Percentiles rank a stretch among this genome's conserved stretches.
These are phyloP conservation scores for Amanita rubescens DNA, from an alignment of 768 basidiomycete species.

Conservation along the genomic window DNA sequence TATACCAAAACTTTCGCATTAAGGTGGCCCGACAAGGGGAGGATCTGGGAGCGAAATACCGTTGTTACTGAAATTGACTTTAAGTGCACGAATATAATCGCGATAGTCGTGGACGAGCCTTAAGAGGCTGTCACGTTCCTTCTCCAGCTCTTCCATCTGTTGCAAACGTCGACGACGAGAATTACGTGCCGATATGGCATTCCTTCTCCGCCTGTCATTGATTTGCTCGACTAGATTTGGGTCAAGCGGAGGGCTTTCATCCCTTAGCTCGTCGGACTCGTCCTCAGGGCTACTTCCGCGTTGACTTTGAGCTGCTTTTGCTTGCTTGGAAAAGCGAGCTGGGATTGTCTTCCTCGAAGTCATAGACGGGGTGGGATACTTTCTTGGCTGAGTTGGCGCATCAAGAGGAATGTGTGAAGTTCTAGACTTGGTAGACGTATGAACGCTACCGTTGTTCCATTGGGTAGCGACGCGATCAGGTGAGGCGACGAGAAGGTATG, in stretches of 20 bases:
- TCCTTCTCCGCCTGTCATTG: conserved; percentile 72
- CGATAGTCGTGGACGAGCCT: background rate
- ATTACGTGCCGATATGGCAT: conserved; percentile 79
- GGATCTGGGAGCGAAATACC: background rate
- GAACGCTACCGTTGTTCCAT: no score
- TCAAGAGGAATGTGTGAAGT: conserved; percentile 45
- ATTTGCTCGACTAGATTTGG: conserved; percentile 57
- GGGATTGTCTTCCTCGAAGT: conserved; percentile 80
- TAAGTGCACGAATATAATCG: background rate
- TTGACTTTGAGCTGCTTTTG: background rate
- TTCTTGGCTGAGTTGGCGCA: conserved; percentile 74
- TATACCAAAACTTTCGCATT: no score
- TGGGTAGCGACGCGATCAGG: no score
- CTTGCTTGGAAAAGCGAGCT: conserved; percentile 44
- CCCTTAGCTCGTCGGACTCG: conserved; percentile 43
- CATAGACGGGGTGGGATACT: conserved; percentile 62
- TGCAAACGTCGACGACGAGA: conserved; percentile 69
- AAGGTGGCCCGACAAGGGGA: no score
- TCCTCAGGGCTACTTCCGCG: conserved; percentile 33
- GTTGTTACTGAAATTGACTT: background rate
- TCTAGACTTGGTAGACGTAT: no score
- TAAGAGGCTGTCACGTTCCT: background rate
- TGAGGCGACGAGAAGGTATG: no score
- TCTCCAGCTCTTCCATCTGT: conserved; percentile 60
- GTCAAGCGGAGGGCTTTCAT: conserved; percentile 31